phyloP scores from a whole-genome alignment of 208 protist genomes.

The Borovskyia barvae region DNA sequence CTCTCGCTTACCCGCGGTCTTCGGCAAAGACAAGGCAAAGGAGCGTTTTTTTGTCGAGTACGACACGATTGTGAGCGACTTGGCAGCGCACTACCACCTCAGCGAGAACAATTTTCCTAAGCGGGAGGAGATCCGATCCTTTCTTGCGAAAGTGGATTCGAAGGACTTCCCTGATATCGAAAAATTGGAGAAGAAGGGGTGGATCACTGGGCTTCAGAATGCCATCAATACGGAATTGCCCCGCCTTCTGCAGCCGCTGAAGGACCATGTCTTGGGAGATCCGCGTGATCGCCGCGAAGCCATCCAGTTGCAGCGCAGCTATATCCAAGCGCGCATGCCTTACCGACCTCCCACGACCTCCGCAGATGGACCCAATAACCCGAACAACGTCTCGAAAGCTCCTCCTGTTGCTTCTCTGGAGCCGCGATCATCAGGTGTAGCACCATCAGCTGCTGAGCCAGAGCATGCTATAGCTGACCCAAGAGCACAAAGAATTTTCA shows the following conservation, averaged over 20 bases:
- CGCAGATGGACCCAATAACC: no score
- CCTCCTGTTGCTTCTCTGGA: no score
- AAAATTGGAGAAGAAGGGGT: conserved; percentile 54
- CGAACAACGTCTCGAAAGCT: no score
- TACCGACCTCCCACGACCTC: no score
- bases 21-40: conserved; percentile 84
- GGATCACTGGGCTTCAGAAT: conserved; percentile 44
- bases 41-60: conserved; percentile 57
- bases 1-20: conserved; percentile 64
- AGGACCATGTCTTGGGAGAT: conserved; percentile 46
- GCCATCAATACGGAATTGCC: conserved; percentile 69
- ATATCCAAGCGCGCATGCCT: no score
- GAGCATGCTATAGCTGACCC: neutral
- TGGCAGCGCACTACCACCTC: conserved; percentile 55
- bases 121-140: conserved; percentile 27
- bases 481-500: conserved; percentile 39
- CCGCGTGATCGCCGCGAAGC: conserved; percentile 35
- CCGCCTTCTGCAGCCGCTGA: conserved; percentile 66
- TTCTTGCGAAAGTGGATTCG: conserved; percentile 38
- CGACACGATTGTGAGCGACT: conserved; percentile 38
- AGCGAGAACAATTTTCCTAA: conserved; percentile 51
- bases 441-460: conserved; percentile 2
- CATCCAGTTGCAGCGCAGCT: conserved; percentile 17
- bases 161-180: conserved; percentile 54
- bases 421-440: neutral